Conservation (phyloP, 163 green algal genomes). For the Prototheca cutis region DNA sequence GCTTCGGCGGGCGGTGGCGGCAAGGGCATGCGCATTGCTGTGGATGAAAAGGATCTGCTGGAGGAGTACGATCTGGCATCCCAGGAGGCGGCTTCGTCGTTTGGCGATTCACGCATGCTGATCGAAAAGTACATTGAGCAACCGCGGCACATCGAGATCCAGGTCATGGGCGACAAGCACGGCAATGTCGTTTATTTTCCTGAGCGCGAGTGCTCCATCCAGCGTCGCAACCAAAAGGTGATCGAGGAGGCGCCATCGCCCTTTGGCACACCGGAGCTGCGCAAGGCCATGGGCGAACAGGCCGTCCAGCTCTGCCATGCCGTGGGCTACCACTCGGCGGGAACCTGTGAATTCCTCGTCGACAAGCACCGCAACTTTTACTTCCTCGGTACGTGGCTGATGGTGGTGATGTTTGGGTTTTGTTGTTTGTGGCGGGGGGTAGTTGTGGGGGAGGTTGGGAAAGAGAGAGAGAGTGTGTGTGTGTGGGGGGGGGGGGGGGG, state of each 20-base stretch:
- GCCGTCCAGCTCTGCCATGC: conserved; percentile 28
- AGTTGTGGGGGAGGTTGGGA: too few relatives aligned
- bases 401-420: background rate
- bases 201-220: conserved; percentile 46
- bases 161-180: conserved; percentile 38
- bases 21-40: conserved; percentile 64
- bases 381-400: conserved; percentile 9
- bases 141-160: conserved; percentile 32
- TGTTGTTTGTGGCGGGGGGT: too few relatives aligned
- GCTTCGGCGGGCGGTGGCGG: conserved; percentile 81
- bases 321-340: conserved; percentile 38
- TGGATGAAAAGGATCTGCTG: conserved; percentile 23
- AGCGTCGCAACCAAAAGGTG: conserved; percentile 54
- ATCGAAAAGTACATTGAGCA: conserved; percentile 60
- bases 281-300: conserved; percentile 40
- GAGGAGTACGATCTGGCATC: conserved; percentile 47
- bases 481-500: too few relatives aligned
- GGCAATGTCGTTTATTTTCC: conserved; percentile 32
- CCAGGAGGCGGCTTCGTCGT: conserved; percentile 57
- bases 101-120: conserved; percentile 69
- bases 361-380: conserved; percentile 29
- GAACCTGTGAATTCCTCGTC: conserved; percentile 28
- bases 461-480: too few relatives aligned
- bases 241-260: conserved; percentile 57
- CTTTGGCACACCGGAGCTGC: conserved; percentile 20